Conservation (phyloP, 495 filamentous ascomycete species). For the Pyronema omphalodes region DNA sequence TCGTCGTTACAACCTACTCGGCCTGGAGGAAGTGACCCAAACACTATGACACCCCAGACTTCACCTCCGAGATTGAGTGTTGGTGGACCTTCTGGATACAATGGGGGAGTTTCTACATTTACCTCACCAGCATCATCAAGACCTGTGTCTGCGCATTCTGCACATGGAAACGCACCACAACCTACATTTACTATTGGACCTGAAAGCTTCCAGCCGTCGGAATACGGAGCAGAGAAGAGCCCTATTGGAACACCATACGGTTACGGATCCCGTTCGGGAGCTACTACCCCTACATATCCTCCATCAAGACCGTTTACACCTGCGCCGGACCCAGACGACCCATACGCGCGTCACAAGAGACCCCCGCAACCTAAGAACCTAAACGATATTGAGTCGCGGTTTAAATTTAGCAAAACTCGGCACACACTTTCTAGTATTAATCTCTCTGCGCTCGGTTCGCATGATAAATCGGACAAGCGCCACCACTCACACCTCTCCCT, state of each 20-base stretch:
- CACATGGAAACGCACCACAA: conserved; percentile 28
- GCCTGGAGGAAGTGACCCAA: conserved; percentile 28
- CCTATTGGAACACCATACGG: conserved; percentile 39
- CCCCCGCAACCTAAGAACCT: conserved; percentile 50
- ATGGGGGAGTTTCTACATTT: conserved; percentile 7
- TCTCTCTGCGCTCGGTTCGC: conserved; percentile 22
- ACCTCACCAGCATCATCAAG: conserved; percentile 22
- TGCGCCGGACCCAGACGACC: conserved; percentile 65
- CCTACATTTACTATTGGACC: conserved; percentile 60
- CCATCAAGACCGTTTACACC: conserved; percentile 49
- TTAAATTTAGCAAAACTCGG: conserved; percentile 50
- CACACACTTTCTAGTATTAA: conserved; percentile 29
- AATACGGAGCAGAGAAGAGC: conserved; percentile 32
- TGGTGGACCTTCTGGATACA: conserved; percentile 21
- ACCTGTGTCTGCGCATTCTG: conserved; percentile 12
- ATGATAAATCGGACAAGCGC: conserved; percentile 27
- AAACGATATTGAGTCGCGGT: conserved; percentile 58
- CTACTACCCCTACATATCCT: conserved; percentile 29
- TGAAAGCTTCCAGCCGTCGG: conserved; percentile 35
- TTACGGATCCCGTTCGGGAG: conserved; percentile 27
- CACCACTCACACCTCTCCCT: conserved; percentile 31
- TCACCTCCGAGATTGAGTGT: conserved; percentile 33
- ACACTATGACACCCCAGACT: conserved; percentile 47
- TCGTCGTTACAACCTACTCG: conserved; percentile 19
- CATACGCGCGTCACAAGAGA: conserved; percentile 68